Evolutionary conservation across 352 stramenopile species (phyloP).

Genomic region (Globisporangium megalacanthum): DNA sequence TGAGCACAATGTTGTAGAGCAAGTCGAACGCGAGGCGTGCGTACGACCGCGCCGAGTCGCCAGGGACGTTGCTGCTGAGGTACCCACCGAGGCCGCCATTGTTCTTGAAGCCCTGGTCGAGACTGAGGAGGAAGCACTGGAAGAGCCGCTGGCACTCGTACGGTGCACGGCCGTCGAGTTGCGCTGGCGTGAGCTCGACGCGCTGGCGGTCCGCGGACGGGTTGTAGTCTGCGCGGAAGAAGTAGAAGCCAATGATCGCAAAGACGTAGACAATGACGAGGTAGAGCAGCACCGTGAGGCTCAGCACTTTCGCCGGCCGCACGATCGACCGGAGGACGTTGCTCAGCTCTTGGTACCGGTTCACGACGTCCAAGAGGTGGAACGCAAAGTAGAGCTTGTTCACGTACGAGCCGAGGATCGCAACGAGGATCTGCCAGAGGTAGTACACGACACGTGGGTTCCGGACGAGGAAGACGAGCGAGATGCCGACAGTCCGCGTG

Average conservation of each 20-base stretch:
- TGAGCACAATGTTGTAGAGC: slow-evolving; percentile 63
- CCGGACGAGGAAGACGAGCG: slow-evolving; percentile 41
- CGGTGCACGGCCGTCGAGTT: slow-evolving; percentile 26
- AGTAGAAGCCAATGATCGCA: slow-evolving; percentile 61
- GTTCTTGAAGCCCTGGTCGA: slow-evolving; percentile 72
- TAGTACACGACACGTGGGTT: slow-evolving; percentile 57
- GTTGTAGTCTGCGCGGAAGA: slow-evolving; percentile 66
- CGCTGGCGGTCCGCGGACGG: slow-evolving; percentile 6
- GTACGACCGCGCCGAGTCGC: slow-evolving; percentile 34
- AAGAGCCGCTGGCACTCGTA: slow-evolving; percentile 68
- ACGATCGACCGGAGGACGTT: slow-evolving; percentile 67
- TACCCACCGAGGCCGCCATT: slow-evolving; percentile 51
- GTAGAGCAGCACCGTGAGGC: slow-evolving; percentile 58
- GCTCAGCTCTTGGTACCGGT: slow-evolving; percentile 70
- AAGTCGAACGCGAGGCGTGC: slow-evolving; percentile 53
- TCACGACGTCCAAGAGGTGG: slow-evolving; percentile 69
- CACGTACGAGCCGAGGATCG: slow-evolving; percentile 54
- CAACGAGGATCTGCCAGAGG: slow-evolving; percentile 48
- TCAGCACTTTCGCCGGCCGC: slow-evolving; percentile 47
- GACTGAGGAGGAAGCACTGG: slow-evolving; percentile 63
- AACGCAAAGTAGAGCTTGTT: slow-evolving; percentile 80
- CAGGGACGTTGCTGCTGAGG: slow-evolving; percentile 33
- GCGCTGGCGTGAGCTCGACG: slow-evolving; percentile 20
- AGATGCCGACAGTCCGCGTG: slow-evolving; percentile 32
- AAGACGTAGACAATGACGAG: slow-evolving; percentile 76